Evolutionary conservation across 208 protist species (phyloP), one percentile per base, ranked within the genome.

Genomic region (Leishmania gerbilli): DNA sequence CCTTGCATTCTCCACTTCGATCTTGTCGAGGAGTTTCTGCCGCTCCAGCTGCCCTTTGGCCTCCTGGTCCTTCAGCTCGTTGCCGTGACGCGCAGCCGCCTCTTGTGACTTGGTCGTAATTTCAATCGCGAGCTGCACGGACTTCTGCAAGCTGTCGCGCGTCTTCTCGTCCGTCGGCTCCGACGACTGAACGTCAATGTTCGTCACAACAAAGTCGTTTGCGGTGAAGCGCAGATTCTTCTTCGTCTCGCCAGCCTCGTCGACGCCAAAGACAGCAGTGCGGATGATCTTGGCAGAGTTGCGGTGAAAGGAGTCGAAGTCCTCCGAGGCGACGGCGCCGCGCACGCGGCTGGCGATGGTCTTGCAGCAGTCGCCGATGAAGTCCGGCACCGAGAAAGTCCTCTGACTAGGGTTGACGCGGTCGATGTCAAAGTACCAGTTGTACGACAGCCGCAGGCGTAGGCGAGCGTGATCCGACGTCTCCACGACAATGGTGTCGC

Each of bases 51-150:
- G 81, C 49, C 95, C 95, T 75, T 93, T 87, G 6, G 98, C 98
- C 83, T 98, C 86, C 86, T 99, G 96, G 71, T 98, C 96, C 74
- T 98, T 92, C 49, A 97, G 91, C 88, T 99, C 92, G 76, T 95
- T 96, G 47, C 94, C 94, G 79, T 99, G 96, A n/a, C 95, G 90
- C 15, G 98, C 98, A 13, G 95, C 85, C 8, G 96, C 95, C 72
- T 99, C 98, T 86, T 99, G 98, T 27, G 98, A 99, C 83, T 99
- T 99, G 76, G 98, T 99, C 1, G 97, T 99, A 79, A 99, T 99
- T 87, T 99, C 97, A 88, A 99, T 99, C 40, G 98, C 98, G 2
- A 99, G 92, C 91, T 99, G 98, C 74, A 99, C 98, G 1, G 96
- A 99, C 89, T 99, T 99, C 84, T 99, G 97, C 68, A 99, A 86